Evolutionary conservation across 2,329 filamentous ascomycete genomes (phyloP).

Genomic region (Cercospora canescens): DNA sequence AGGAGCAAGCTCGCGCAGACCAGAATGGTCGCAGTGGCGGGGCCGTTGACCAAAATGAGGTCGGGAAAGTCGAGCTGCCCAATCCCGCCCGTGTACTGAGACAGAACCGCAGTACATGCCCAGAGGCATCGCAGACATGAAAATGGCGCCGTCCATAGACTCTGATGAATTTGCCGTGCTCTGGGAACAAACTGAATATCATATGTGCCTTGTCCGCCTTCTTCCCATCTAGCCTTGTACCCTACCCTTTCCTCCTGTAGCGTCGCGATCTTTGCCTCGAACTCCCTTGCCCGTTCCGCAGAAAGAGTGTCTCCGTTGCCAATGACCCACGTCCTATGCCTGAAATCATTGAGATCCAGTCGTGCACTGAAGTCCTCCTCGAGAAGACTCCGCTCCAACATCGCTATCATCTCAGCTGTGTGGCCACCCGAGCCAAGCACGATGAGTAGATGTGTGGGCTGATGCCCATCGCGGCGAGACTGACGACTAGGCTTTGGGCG

Average conservation of each 20-base stretch:
- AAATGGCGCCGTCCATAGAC: slow-evolving; percentile 69
- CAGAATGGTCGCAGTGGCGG: slow-evolving; percentile 81
- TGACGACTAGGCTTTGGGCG: slow-evolving; percentile 32
- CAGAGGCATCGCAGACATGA: slow-evolving; percentile 67
- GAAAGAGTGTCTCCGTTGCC: slow-evolving; percentile 76
- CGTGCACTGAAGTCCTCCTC: slow-evolving; percentile 27
- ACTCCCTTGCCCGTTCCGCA: slow-evolving; percentile 60
- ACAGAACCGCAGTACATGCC: slow-evolving; percentile 60
- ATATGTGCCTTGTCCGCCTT: slow-evolving; percentile 47
- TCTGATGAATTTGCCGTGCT: slow-evolving; percentile 80
- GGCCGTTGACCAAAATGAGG: slow-evolving; percentile 82
- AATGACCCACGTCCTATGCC: slow-evolving; percentile 77
- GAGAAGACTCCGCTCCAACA: slow-evolving; percentile 64
- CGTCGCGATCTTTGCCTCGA: slow-evolving; percentile 52
- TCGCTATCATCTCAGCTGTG: slow-evolving; percentile 89
- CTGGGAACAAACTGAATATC: slow-evolving; percentile 70
- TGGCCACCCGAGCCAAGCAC: slow-evolving; percentile 93
- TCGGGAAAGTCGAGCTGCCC: slow-evolving; percentile 58
- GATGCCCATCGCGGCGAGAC: slow-evolving; percentile 20
- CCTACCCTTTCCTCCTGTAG: slow-evolving; percentile 16
- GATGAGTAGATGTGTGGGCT: slow-evolving; percentile 64
- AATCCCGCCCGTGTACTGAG: slow-evolving; percentile 8
- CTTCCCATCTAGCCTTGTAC: slow-evolving; percentile 4
- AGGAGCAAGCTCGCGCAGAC: slow-evolving; percentile 58
- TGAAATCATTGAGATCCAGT: slow-evolving; percentile 47